A percentile compares a stretch with the other conserved stretches of the same genome.
Conservation (phyloP, 306 rosid species). For the Echinosophora koreensis region DNA sequence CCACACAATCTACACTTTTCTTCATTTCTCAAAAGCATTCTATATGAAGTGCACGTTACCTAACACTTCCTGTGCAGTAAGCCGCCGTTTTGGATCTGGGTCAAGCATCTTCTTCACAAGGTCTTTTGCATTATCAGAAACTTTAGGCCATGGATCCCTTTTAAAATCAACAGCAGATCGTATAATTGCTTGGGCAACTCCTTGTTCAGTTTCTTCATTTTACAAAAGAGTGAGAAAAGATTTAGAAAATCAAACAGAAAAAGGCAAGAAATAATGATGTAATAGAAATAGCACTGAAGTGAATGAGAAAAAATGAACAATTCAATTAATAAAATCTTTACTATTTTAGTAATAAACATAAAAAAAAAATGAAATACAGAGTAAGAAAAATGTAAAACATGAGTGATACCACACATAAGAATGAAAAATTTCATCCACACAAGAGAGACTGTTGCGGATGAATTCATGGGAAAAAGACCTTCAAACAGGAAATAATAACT, state of each 20-base stretch:
- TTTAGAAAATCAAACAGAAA: slow-evolving; percentile 41
- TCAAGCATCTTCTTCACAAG: slow-evolving; percentile 96
- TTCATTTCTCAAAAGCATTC: slow-evolving; percentile 24
- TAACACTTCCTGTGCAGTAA: slow-evolving; percentile 87
- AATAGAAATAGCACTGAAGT: slow-evolving; percentile 7
- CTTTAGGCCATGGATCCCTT: slow-evolving; percentile 98
- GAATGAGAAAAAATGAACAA: slow-evolving; percentile 1
- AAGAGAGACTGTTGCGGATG: neutral
- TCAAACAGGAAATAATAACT: neutral
- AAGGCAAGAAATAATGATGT: neutral
- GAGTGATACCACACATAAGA: neutral
- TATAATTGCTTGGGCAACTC: slow-evolving; percentile 97
- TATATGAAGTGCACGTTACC: slow-evolving; percentile 59
- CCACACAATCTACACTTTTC: slow-evolving; percentile 1
- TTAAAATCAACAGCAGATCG: slow-evolving; percentile 86
- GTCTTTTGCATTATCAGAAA: slow-evolving; percentile 96
- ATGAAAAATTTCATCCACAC: slow-evolving; percentile 17
- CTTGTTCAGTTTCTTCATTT: slow-evolving; percentile 96
- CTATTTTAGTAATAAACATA: neutral
- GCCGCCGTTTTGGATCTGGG: slow-evolving; percentile 85
- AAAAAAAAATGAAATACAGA: slow-evolving; percentile 13
- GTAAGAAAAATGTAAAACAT: neutral
- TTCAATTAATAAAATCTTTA: neutral
- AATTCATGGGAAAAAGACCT: slow-evolving; percentile 5
- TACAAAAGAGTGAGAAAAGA: slow-evolving; percentile 34